phyloP scores from a whole-genome alignment of 2,329 filamentous ascomycete species.

The Colletotrichum cereale region DNA sequence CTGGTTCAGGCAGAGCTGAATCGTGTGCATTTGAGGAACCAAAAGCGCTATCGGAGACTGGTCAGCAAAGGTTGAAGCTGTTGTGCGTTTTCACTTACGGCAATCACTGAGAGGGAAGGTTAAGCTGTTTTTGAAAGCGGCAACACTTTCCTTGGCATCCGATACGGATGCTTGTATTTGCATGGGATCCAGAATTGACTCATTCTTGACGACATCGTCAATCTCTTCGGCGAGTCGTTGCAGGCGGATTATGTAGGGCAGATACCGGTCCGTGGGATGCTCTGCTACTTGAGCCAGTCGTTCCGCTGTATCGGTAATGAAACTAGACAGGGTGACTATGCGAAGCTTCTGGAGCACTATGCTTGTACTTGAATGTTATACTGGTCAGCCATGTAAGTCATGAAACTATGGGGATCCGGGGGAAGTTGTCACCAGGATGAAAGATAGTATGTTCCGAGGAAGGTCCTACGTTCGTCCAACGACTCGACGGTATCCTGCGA shows the following conservation, averaged over 20 bases:
- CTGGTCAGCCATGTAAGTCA: not conserved
- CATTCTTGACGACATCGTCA: constrained; percentile 45
- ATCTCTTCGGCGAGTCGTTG: constrained; percentile 49
- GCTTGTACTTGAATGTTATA: constrained; percentile 42
- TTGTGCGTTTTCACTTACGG: constrained; percentile 42
- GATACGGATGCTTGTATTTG: constrained; percentile 34
- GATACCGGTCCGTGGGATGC: constrained; percentile 45
- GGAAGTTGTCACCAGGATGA: constrained; percentile 46
- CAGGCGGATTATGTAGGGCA: constrained; percentile 47
- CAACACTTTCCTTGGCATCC: constrained; percentile 28
- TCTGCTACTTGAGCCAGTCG: constrained; percentile 36
- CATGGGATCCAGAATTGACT: constrained; percentile 29
- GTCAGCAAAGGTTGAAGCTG: accelerated
- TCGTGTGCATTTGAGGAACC: constrained; percentile 46
- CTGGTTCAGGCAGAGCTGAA: constrained; percentile 49
- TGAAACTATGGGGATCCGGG: too few species aligned
- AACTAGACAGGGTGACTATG: constrained; percentile 45
- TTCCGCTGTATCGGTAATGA: constrained; percentile 47
- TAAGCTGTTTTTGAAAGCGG: constrained; percentile 43
- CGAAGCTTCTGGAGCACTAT: constrained; percentile 50
- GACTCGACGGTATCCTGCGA: constrained; percentile 11
- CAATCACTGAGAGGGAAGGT: constrained; percentile 48
- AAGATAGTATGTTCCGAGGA: constrained; percentile 50
- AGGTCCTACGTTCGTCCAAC: constrained; percentile 47
- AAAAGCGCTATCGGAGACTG: constrained; percentile 42